A percentile compares a stretch with the other conserved stretches of the same genome.
These are phyloP conservation scores for Neurospora crassa DNA, from an alignment of 2,329 filamentous ascomycete species.

Conservation along the genomic window DNA sequence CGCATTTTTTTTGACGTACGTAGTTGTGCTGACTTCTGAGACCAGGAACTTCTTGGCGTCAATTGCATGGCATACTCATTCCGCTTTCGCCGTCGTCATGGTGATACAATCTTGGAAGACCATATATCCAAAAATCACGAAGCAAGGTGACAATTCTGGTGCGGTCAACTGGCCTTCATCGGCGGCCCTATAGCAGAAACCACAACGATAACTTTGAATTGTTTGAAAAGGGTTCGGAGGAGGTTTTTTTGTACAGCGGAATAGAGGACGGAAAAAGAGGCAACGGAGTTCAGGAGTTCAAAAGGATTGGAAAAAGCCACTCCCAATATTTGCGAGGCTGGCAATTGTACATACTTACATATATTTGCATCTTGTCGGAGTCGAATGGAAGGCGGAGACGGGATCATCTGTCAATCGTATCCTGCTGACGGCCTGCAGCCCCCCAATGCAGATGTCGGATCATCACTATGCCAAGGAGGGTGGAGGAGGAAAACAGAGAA, in stretches of 20 bases:
- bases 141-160: background rate
- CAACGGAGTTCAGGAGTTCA: background rate
- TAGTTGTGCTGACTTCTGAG: conserved; percentile 5
- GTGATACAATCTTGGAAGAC: background rate
- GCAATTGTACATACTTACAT: background rate
- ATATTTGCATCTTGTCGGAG: background rate
- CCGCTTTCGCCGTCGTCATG: background rate
- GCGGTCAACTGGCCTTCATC: background rate
- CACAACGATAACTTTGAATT: background rate
- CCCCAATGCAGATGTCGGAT: background rate
- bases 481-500: background rate
- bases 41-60: background rate
- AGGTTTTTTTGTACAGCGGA: background rate
- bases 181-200: background rate
- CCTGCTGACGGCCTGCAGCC: background rate
- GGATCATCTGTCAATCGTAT: background rate
- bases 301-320: background rate
- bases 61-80: background rate
- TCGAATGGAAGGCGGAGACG: background rate
- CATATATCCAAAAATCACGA: background rate
- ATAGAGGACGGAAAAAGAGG: background rate
- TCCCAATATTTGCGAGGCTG: background rate
- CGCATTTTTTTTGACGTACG: background rate
- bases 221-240: background rate
- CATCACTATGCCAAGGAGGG: background rate